Conservation (phyloP, 257 asterid genomes). For the Agastache rugosa region DNA sequence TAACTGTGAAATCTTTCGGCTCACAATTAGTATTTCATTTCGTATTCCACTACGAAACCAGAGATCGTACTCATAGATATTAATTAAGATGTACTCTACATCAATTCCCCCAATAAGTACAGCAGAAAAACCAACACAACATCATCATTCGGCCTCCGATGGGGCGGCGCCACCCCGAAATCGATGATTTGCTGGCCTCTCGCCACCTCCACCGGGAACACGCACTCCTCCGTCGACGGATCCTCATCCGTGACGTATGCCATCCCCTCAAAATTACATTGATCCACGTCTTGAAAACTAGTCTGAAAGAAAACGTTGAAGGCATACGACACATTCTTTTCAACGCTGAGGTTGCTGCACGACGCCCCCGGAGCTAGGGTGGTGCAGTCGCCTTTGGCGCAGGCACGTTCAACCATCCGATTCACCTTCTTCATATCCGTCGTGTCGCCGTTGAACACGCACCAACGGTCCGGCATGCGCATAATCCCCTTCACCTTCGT, state of each 20-base stretch:
- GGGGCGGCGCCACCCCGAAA: not conserved
- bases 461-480: constrained; percentile 50
- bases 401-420: not conserved
- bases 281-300: constrained; percentile 21
- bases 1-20: too few relatives aligned
- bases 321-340: constrained; percentile 36
- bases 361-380: constrained; percentile 36
- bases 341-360: constrained; percentile 28
- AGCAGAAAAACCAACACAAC: not conserved
- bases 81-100: too few relatives aligned
- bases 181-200: constrained; percentile 29
- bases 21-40: too few relatives aligned
- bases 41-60: too few relatives aligned
- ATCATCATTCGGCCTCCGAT: not conserved
- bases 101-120: too few relatives aligned
- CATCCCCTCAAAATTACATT: constrained; percentile 34
- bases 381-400: constrained; percentile 41
- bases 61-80: too few relatives aligned
- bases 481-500: constrained; percentile 36
- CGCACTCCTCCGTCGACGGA: constrained; percentile 43
- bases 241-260: constrained; percentile 27
- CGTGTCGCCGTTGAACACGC: constrained; percentile 27
- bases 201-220: constrained; percentile 54
- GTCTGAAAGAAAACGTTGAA: constrained; percentile 41
- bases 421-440: not conserved